Percentiles rank a stretch among this genome's conserved stretches.
These are phyloP conservation scores for Haplosporangium sp. DNA, from an alignment of 371 early-diverging fungal species.

Conservation along the genomic window DNA sequence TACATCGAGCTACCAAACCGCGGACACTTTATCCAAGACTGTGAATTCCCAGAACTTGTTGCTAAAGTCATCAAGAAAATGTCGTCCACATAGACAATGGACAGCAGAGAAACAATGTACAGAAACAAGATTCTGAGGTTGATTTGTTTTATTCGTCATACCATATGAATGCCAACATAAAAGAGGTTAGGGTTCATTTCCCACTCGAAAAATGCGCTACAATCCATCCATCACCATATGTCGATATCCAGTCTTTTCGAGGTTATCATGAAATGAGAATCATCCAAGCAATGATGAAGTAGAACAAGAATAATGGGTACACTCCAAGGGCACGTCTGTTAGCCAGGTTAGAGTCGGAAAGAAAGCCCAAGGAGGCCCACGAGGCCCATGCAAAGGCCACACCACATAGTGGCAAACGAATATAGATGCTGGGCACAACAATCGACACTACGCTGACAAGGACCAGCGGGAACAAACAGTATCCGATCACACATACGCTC, in stretches of 20 bases:
- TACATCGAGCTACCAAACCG: slow-evolving; percentile 52
- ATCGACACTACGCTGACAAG: slow-evolving; percentile 78
- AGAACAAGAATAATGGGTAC: slow-evolving; percentile 93
- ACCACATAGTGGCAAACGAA: slow-evolving; percentile 76
- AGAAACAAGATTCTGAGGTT: background rate
- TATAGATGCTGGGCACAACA: slow-evolving; percentile 71
- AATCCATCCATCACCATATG: background rate
- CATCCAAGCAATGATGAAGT: slow-evolving; percentile 93
- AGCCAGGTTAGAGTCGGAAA: slow-evolving; percentile 83
- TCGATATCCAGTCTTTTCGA: background rate
- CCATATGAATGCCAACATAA: background rate
- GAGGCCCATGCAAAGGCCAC: slow-evolving; percentile 88
- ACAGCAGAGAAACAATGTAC: background rate
- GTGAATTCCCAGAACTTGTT: slow-evolving; percentile 53
- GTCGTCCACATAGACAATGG: slow-evolving; percentile 2
- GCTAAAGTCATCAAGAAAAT: slow-evolving; percentile 39
- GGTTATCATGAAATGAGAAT: slow-evolving; percentile 71
- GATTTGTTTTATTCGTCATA: background rate
- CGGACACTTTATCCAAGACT: slow-evolving; percentile 51
- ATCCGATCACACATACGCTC: slow-evolving; percentile 94
- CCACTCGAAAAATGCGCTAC: background rate
- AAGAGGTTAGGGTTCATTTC: background rate
- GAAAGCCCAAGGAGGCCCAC: slow-evolving; percentile 92
- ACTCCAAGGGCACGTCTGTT: slow-evolving; percentile 88
- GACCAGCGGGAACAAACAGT: slow-evolving; percentile 94